These are phyloP conservation scores for Candida saitoana DNA, from an alignment of 805 yeast genomes.

Conservation along the genomic window DNA sequence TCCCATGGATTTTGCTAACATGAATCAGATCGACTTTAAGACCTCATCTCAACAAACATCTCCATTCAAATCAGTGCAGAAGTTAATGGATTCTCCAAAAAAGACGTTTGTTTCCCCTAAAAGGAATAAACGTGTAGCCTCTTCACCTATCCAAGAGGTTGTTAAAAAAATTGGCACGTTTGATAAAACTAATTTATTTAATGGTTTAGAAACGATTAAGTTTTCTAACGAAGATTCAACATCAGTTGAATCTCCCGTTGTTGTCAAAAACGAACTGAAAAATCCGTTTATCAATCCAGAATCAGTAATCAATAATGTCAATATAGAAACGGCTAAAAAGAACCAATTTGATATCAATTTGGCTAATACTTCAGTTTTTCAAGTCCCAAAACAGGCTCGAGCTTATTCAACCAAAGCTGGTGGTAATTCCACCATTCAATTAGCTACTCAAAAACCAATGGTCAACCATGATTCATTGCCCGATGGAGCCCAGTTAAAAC, in stretches of 20 bases:
- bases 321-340: neutral
- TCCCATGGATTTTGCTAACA: neutral
- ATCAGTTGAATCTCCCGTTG: neutral
- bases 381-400: neutral
- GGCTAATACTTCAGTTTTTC: neutral
- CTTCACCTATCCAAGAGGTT: neutral
- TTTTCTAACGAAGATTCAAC: neutral
- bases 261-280: neutral
- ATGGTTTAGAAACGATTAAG: neutral
- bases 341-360: neutral
- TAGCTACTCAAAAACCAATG: slow-evolving; percentile 11
- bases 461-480: neutral
- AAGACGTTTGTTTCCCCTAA: slow-evolving; percentile 4
- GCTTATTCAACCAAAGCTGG: neutral
- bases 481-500: slow-evolving; percentile 12
- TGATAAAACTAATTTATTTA: neutral
- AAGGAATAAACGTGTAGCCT: neutral
- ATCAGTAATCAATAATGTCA: slow-evolving; percentile 1
- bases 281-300: neutral
- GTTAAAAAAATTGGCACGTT: neutral
- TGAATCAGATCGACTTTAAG: too few relatives aligned
- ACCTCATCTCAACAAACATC: slow-evolving; percentile 1
- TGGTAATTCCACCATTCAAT: slow-evolving; percentile 7
- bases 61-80: slow-evolving; percentile 4
- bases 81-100: slow-evolving; percentile 2